Conservation (phyloP, 495 filamentous ascomycete genomes). For the Opeltia flavorubescens region DNA sequence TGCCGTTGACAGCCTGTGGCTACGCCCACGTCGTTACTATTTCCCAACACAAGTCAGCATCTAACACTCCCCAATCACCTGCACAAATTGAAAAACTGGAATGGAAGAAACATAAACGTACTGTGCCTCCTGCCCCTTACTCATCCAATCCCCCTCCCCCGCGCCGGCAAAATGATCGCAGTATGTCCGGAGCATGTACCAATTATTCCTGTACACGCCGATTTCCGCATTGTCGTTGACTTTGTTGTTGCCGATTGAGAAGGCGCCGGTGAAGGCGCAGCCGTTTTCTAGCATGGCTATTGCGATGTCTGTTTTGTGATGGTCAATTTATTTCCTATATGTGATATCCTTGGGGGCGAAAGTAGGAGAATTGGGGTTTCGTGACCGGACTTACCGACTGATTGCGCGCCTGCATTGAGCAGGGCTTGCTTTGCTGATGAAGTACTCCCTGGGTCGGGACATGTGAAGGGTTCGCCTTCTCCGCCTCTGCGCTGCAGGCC, state of each 20-base stretch:
- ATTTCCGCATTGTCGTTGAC: not conserved
- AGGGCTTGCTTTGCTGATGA: not conserved
- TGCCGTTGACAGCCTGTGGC: not conserved
- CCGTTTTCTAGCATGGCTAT: not conserved
- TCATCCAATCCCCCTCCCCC: not conserved
- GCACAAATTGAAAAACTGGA: no score
- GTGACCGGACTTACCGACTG: not conserved
- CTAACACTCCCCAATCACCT: not conserved
- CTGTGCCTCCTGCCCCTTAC: not conserved
- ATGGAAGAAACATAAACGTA: not conserved
- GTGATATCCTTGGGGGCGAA: no score
- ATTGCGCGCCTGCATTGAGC: not conserved
- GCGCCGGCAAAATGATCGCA: not conserved
- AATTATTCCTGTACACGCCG: slow-evolving; percentile 1
- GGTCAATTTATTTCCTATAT: no score
- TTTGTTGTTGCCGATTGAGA: not conserved
- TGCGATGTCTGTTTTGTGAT: slow-evolving; percentile 1
- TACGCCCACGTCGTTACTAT: not conserved
- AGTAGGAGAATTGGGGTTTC: no score
- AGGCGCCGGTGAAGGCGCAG: not conserved
- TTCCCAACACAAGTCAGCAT: not conserved
- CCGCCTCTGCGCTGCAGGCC: not conserved
- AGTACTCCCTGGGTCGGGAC: not conserved
- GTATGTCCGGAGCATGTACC: not conserved
- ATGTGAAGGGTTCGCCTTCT: not conserved